Percentiles rank a stretch among this genome's conserved stretches.
Conservation (phyloP, 108 stramenopile species). For the Parietichytrium sp. region DNA sequence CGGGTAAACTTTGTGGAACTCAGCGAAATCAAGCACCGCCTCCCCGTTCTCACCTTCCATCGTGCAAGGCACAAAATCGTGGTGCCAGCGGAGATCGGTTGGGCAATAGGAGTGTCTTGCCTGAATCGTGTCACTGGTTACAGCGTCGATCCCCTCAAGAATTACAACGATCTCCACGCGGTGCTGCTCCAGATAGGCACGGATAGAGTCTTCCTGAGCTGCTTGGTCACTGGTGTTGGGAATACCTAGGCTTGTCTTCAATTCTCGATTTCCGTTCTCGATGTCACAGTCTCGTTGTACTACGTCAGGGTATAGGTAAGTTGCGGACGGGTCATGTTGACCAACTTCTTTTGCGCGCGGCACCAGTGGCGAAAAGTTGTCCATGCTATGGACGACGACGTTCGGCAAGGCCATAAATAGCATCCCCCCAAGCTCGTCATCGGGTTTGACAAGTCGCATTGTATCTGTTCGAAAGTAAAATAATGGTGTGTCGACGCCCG, state of each 20-base stretch:
- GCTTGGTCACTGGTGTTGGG: neutral
- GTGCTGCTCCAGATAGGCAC: constrained; percentile 57
- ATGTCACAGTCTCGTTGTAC: constrained; percentile 45
- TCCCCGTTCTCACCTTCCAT: constrained; percentile 50
- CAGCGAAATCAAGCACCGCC: constrained; percentile 51
- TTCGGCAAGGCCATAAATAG: constrained; percentile 89
- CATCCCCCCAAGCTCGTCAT: constrained; percentile 66
- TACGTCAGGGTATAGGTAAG: constrained; percentile 34
- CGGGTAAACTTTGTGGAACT: constrained; percentile 53
- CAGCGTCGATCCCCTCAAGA: constrained; percentile 88
- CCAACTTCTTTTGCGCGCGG: constrained; percentile 49
- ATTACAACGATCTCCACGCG: constrained; percentile 85
- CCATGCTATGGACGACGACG: constrained; percentile 85
- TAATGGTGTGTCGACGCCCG: constrained; percentile 46
- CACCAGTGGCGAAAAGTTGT: constrained; percentile 75
- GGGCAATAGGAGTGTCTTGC: constrained; percentile 83
- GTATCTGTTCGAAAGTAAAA: constrained; percentile 69
- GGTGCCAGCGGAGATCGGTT: constrained; percentile 79
- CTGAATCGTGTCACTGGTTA: constrained; percentile 80
- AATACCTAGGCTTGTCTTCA: too few species aligned
- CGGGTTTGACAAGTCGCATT: constrained; percentile 68
- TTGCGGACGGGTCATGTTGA: constrained; percentile 32
- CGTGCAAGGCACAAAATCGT: constrained; percentile 80
- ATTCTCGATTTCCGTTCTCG: constrained; percentile 35
- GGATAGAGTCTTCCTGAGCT: constrained; percentile 2